These are phyloP conservation scores for Aspergillus latus DNA, from an alignment of 2,329 filamentous ascomycete species.

Conservation along the genomic window DNA sequence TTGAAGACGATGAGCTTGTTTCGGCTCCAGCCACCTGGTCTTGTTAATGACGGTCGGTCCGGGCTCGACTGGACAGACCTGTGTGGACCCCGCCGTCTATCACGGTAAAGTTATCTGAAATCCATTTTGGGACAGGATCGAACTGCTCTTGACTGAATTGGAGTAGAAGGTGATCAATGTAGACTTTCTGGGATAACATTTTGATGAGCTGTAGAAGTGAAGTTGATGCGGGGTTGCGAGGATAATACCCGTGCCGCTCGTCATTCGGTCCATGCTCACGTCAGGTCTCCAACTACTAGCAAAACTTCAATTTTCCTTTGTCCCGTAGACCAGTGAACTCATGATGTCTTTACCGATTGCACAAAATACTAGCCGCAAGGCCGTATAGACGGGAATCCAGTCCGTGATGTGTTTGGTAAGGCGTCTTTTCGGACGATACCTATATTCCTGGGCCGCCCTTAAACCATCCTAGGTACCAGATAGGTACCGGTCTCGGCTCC, in stretches of 20 bases:
- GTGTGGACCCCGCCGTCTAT: slow-evolving; percentile 15
- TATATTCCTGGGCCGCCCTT: neutral
- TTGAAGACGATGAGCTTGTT: slow-evolving; percentile 17
- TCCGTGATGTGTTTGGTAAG: slow-evolving; percentile 6
- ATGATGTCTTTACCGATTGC: neutral
- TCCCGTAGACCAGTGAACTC: neutral
- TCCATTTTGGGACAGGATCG: slow-evolving; percentile 10
- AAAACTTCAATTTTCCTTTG: neutral
- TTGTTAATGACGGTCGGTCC: neutral
- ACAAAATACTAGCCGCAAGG: neutral
- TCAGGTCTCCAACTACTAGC: neutral
- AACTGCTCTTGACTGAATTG: slow-evolving; percentile 12
- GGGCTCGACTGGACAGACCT: neutral
- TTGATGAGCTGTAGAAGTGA: neutral
- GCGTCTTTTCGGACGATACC: neutral
- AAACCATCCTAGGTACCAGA: neutral
- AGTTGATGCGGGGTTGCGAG: neutral
- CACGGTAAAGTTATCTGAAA: slow-evolving; percentile 16
- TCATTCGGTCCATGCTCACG: neutral
- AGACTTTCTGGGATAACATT: slow-evolving; percentile 14
- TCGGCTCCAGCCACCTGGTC: slow-evolving; percentile 12
- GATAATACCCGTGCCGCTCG: neutral
- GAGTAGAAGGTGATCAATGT: slow-evolving; percentile 16
- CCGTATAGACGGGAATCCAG: neutral
- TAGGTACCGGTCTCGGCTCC: neutral